Evolutionary conservation across 1,284 basidiomycete species (phyloP).

Genomic region (Melampsora larici-populina): DNA sequence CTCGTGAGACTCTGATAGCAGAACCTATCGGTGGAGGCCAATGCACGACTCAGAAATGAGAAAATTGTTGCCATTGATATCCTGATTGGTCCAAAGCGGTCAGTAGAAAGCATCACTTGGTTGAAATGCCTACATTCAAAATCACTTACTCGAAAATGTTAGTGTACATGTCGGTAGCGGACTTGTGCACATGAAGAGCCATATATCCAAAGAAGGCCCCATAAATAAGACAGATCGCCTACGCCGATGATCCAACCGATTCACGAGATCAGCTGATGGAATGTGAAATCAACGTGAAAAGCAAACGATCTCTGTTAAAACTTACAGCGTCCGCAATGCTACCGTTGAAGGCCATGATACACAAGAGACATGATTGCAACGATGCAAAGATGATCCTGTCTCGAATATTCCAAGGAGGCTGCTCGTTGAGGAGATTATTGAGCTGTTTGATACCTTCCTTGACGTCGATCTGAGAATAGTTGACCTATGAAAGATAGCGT

Average conservation of each 20-base stretch:
- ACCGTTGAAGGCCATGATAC: neutral
- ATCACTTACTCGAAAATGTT: constrained; percentile 6
- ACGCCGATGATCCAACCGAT: neutral
- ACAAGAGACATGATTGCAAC: neutral
- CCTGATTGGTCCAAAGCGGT: neutral
- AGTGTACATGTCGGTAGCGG: neutral
- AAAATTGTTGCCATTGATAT: neutral
- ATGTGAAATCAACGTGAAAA: neutral
- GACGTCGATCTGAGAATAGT: neutral
- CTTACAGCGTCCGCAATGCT: constrained; percentile 9
- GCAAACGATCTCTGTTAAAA: neutral
- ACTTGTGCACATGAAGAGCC: neutral
- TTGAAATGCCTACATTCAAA: neutral
- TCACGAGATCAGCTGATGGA: neutral
- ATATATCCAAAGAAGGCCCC: neutral
- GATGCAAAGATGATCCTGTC: neutral
- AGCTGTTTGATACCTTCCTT: neutral
- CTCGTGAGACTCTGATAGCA: neutral
- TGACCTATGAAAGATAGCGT: neutral
- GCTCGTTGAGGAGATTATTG: neutral
- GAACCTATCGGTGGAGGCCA: constrained; percentile 3
- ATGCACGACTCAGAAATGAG: neutral
- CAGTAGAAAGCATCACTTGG: neutral
- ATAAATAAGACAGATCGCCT: neutral
- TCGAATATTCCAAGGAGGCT: neutral